These are phyloP conservation scores for Acacia crassicarpa DNA, from an alignment of 306 rosid species.

Conservation along the genomic window DNA sequence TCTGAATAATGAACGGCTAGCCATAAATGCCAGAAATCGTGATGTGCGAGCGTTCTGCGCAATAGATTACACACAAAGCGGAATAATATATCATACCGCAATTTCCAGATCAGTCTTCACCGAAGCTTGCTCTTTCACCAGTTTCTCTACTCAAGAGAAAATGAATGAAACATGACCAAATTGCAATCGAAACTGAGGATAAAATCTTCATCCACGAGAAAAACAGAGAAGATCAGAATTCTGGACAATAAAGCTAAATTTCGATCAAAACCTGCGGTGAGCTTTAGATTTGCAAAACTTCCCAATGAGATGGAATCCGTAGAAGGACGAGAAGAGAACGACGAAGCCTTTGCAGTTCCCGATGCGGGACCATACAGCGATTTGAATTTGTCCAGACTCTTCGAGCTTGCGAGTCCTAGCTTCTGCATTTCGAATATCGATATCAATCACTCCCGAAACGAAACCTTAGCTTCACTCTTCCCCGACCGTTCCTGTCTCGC, in stretches of 20 bases:
- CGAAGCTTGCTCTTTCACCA: slow-evolving; percentile 89
- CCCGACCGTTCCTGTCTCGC: slow-evolving; percentile 11
- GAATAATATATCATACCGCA: slow-evolving; percentile 56
- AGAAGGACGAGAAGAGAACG: slow-evolving; percentile 53
- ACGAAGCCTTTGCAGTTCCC: slow-evolving; percentile 51
- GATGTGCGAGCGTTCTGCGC: slow-evolving; percentile 1
- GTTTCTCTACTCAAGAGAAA: slow-evolving; percentile 58
- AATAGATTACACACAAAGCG: slow-evolving; percentile 13
- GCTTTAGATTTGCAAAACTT: slow-evolving; percentile 77
- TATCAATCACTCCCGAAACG: slow-evolving; percentile 18
- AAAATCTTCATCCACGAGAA: background rate
- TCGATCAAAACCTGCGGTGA: slow-evolving; percentile 71
- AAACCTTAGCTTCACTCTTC: slow-evolving; percentile 33
- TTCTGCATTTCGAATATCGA: slow-evolving; percentile 45
- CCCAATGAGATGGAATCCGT: slow-evolving; percentile 64
- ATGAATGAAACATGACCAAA: slow-evolving; percentile 22
- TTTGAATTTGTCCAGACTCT: slow-evolving; percentile 80
- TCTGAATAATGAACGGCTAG: slow-evolving; percentile 15
- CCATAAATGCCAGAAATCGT: slow-evolving; percentile 11
- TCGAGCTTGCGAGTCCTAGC: slow-evolving; percentile 66
- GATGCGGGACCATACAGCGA: slow-evolving; percentile 60
- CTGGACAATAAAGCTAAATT: slow-evolving; percentile 5
- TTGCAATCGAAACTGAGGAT: slow-evolving; percentile 22
- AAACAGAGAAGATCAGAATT: slow-evolving; percentile 16
- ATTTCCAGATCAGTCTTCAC: slow-evolving; percentile 84